Conservation (phyloP, 495 filamentous ascomycete genomes). For the Lasiosphaeris hirsuta region DNA sequence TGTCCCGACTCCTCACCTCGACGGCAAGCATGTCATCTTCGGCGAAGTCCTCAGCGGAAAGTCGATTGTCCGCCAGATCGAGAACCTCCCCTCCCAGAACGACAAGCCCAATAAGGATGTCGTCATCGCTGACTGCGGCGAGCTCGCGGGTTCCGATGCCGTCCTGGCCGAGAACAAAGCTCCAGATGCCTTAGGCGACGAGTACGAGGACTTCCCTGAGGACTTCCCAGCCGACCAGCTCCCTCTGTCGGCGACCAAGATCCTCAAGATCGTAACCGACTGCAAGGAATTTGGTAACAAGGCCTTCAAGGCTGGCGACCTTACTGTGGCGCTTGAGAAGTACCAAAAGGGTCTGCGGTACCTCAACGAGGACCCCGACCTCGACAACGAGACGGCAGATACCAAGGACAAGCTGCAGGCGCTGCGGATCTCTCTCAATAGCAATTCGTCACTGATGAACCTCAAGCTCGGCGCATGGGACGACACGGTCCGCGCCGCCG, state of each 20-base stretch:
- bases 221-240: constrained; percentile 55
- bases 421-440: constrained; percentile 48
- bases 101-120: constrained; percentile 79
- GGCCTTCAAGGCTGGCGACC: constrained; percentile 78
- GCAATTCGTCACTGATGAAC: constrained; percentile 53
- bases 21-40: constrained; percentile 97
- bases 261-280: constrained; percentile 76
- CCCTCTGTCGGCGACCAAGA: constrained; percentile 57
- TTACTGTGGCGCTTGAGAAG: constrained; percentile 75
- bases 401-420: constrained; percentile 62
- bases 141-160: constrained; percentile 70
- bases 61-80: constrained; percentile 83
- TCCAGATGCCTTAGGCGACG: constrained; percentile 80
- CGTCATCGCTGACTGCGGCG: constrained; percentile 79
- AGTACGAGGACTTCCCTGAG: constrained; percentile 95
- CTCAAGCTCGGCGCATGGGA: constrained; percentile 71
- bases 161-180: constrained; percentile 56
- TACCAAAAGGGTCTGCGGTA: constrained; percentile 98
- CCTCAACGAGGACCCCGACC: constrained; percentile 79
- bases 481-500: constrained; percentile 66
- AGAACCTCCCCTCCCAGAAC: constrained; percentile 72
- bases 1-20: constrained; percentile 86
- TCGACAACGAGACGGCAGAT: constrained; percentile 65
- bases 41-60: constrained; percentile 93
- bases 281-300: constrained; percentile 90